Evolutionary conservation across 768 basidiomycete genomes (phyloP), one percentile per base, ranked within the genome.

Genomic region (Mycena epipterygia): DNA sequence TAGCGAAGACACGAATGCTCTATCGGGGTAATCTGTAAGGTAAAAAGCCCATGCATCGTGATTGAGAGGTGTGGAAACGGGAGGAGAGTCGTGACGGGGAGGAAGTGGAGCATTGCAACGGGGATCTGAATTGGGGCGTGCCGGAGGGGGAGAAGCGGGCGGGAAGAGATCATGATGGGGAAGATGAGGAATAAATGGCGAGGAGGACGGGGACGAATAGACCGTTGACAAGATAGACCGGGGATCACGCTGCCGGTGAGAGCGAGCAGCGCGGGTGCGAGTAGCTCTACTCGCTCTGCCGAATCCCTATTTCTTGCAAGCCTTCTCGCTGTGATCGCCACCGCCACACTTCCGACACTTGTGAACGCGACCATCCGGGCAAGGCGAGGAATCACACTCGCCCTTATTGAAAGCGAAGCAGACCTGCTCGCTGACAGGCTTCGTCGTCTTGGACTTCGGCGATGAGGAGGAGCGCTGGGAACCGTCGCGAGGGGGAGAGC

Each of bases 21-120:
- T 70, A 67, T 79, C 74, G 12, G 79, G 79, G 48, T 81, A 80
- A n/a, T 80, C 79, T 0, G 5, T 27, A 30, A 81, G 56, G 35
- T 73, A 76, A 53, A 46, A 67, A 1, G 46, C 49, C 80, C 79
- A 81, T 2, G 75, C 71, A 0, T 70, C 58, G 9, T 52, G 56
- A 27, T 27, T 29, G n/a, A 57, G 56, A 5, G 35, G 56, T 4
- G 56, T 57, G 3, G 33, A n/a, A 17, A 57, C 35, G 35, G 56
- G 32, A 29, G n/a, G 8, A 8, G 56, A 25, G 23, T 3, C 19
- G n/a, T 25, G 23, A n/a, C n/a, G 42, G n/a, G n/a, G n/a, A n/a
- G n/a, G n/a, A n/a, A n/a, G n/a, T n/a, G n/a, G n/a, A n/a, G n/a
- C n/a, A n/a, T 80, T 80, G 49, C 72, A 71, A 41, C 67, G 75